Evolutionary conservation across 2,329 filamentous ascomycete genomes (phyloP).

Genomic region (Colletotrichum camelliae): DNA sequence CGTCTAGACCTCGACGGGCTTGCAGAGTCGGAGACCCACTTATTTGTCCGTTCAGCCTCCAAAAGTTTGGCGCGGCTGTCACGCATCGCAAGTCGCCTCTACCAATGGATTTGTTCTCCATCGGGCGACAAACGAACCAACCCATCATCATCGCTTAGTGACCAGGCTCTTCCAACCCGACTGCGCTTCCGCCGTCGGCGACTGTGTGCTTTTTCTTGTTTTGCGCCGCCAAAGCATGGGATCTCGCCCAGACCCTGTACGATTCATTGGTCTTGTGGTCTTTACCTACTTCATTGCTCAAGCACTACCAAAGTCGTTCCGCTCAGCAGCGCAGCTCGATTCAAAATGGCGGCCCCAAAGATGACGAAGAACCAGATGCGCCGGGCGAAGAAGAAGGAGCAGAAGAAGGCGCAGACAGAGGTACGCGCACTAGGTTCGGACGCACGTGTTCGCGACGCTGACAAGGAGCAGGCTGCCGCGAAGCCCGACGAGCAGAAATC

Average conservation of each 20-base stretch:
- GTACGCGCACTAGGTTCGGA: conserved; percentile 35
- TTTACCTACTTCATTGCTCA: conserved; percentile 42
- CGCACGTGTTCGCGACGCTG: neutral
- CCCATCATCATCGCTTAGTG: neutral
- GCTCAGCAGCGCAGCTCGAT: conserved; percentile 19
- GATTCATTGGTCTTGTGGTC: conserved; percentile 36
- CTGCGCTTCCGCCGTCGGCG: neutral
- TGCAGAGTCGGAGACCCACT: neutral
- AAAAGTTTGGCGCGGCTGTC: conserved; percentile 21
- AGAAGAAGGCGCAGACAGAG: conserved; percentile 72
- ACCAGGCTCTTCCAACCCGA: neutral
- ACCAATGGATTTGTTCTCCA: neutral
- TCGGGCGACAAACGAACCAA: neutral
- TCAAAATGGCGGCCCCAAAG: conserved; percentile 70
- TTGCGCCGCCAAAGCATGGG: conserved; percentile 14
- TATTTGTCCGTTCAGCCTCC: conserved; percentile 14
- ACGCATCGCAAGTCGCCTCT: conserved; percentile 8
- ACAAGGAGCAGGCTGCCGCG: conserved; percentile 3
- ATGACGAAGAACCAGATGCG: conserved; percentile 94
- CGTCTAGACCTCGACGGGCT: neutral
- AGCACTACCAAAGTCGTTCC: conserved; percentile 21
- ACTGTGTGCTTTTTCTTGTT: neutral
- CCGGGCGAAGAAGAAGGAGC: conserved; percentile 92
- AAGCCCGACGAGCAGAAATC: conserved; percentile 32
- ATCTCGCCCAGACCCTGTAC: conserved; percentile 39